Base-by-base conservation (phyloP, 257 asterid species). In the Solanum clarkiae region DNA sequence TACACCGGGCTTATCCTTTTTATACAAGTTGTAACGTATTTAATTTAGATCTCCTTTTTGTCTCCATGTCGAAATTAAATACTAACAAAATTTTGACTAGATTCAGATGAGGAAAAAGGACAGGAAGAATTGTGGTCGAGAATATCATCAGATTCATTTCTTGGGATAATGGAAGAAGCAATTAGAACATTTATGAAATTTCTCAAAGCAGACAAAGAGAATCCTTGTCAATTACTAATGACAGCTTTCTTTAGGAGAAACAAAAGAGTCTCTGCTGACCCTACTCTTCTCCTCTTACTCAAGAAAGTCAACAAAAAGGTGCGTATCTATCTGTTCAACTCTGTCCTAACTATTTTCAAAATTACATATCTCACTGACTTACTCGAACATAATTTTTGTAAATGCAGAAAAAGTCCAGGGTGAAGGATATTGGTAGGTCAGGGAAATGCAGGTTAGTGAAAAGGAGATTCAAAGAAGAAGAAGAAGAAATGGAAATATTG, bases 181-280 rank as follows among this genome's bases (percentile, higher is more conserved):
- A 93, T 95, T 29, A 91, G 91, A 86, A 95, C 98, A 69, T 95
- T 95, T 89, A 94, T 95, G 96, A 84, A 84, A 86, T 95, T 95
- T 92, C 91, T 94, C 79, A 93, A 93, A 87, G 95, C 94, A 79
- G 99, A 95, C 91, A 94, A 86, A 91, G 89, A 91, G 88, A 93
- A 82, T 84, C 91, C 88, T 66, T 92, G 88, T 86, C 93, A 91
- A 85, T 88, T 93, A 24, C n/a, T 77, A 22, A 63, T 94, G 22
- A 89, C 93, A 9, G 93, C 91, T 79, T 90, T 93, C 79, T 91
- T 95, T 71, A 92, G 80, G 92, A 91, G 91, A 89, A 91, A 90
- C 55, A 82, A 86, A 74, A 93, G 87, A 62, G 93, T 92, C 65
- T 90, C 94, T 9, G 93, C 90, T 49, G 95, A 93, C 87, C 89